Base-by-base conservation (phyloP, 495 filamentous ascomycete species). In the Xylaria venustula region DNA sequence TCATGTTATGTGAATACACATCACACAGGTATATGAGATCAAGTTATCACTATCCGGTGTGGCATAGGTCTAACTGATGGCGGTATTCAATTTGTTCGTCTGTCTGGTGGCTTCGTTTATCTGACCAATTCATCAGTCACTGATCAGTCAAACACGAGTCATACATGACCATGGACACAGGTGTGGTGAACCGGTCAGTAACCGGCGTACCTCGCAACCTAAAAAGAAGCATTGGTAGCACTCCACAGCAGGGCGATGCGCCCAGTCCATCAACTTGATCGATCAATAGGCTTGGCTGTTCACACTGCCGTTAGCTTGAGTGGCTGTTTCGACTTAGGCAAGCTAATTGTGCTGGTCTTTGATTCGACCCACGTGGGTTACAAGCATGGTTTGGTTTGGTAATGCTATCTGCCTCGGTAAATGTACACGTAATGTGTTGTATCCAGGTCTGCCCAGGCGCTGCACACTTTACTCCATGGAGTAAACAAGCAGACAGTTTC, bases 321-420 rank as follows among this genome's bases (percentile, higher is more conserved):
- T 60, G 49, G 40, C 34, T 36, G 58, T 60, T 60, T 60, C 58
- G 47, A 60, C 26, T 36, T 45, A 40, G 15, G 48, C 48, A 53
- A 14, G 4, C 15, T 5, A 14, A n/a, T n/a, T 17, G 36, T 48
- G 26, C 30, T 22, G 36, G 34, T 22, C 20, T 20, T 48, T 48
- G 49, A 54, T 54, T 54, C 49, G 58, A 40, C 58, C 49, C 58
- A 54, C 58, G 49, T 52, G 47, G 45, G 28, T 20, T 30, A 30
- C 12, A n/a, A n/a, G n/a, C n/a, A n/a, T 25, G 32, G 49, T n/a
- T 5, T 11, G 11, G 30, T 5, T 11, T 11, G 30, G 30, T 34
- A 5, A 34, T 11, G 30, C 30, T 34, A 5, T n/a, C n/a, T n/a
- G n/a, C n/a, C n/a, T n/a, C n/a, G n/a, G n/a, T n/a, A n/a, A 5